phyloP scores from a whole-genome alignment of 768 basidiomycete genomes.

The Naematelia encephala region DNA sequence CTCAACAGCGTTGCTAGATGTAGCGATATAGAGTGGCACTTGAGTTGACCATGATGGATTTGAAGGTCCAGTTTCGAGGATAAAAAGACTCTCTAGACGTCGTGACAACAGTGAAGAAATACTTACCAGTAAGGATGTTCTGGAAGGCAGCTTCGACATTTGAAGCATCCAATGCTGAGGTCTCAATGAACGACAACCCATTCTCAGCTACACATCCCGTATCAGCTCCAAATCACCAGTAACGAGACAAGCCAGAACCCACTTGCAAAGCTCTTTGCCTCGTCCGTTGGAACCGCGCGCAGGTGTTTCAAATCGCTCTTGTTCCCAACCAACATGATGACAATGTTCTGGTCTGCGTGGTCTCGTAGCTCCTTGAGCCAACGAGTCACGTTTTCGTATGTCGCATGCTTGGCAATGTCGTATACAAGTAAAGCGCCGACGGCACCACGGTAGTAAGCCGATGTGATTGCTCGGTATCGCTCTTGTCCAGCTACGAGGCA shows the following conservation, averaged over 20 bases:
- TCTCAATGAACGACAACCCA: conserved; percentile 92
- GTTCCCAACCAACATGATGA: conserved; percentile 95
- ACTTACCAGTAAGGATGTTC: conserved; percentile 82
- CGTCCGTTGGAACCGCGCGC: conserved; percentile 92
- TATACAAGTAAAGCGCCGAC: conserved; percentile 55
- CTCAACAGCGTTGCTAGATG: too few species aligned
- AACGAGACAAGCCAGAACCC: conserved; percentile 46
- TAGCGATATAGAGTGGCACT: too few species aligned
- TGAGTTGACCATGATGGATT: too few species aligned
- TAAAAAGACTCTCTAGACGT: too few species aligned
- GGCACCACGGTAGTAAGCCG: conserved; percentile 97
- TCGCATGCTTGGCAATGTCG: conserved; percentile 55
- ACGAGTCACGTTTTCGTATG: conserved; percentile 87
- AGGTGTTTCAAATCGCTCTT: conserved; percentile 99
- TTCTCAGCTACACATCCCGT: conserved; percentile 67
- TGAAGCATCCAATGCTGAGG: conserved; percentile 98
- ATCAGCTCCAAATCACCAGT: not conserved
- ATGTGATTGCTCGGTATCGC: conserved; percentile 95
- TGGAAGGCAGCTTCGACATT: conserved; percentile 98
- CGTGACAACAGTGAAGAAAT: not conserved
- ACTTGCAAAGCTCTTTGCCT: conserved; percentile 89
- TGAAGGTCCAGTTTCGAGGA: too few species aligned
- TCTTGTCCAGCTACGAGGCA: conserved; percentile 87
- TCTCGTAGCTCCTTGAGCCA: conserved; percentile 97
- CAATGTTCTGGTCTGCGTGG: conserved; percentile 78